phyloP scores from a whole-genome alignment of 257 asterid species.

The Solanum appendiculatum region DNA sequence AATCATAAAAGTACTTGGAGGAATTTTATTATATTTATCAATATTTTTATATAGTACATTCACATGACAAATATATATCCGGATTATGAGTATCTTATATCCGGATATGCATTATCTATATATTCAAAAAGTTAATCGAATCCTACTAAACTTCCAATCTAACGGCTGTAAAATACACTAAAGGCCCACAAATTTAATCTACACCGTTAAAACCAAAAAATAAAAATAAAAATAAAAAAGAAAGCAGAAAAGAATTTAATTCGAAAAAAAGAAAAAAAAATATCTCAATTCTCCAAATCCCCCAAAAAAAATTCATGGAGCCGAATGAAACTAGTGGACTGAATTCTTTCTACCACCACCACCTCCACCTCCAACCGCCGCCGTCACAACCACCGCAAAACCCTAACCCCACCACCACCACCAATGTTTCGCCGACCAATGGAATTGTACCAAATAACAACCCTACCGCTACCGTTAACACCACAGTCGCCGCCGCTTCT shows the following conservation, averaged over 20 bases:
- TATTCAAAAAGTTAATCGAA: neutral
- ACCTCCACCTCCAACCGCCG: slow-evolving; percentile 14
- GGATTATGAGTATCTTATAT: neutral
- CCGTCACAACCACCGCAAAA: neutral
- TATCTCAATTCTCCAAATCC: slow-evolving; percentile 16
- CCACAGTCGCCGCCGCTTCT: neutral
- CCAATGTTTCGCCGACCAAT: slow-evolving; percentile 14
- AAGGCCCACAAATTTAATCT: neutral
- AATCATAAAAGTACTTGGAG: neutral
- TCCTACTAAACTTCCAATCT: neutral
- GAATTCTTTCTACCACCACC: slow-evolving; percentile 37
- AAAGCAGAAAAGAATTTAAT: neutral
- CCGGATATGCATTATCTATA: neutral
- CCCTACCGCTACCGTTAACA: neutral
- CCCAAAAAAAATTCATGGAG: slow-evolving; percentile 22
- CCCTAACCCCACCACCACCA: slow-evolving; percentile 3
- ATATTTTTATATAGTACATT: neutral
- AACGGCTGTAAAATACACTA: neutral
- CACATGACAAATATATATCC: neutral
- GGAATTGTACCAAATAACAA: slow-evolving; percentile 13
- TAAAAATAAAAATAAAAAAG: neutral
- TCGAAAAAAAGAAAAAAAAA: slow-evolving; percentile 7
- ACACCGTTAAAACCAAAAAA: neutral
- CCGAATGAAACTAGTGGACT: slow-evolving; percentile 45
- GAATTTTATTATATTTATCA: neutral